A percentile compares a stretch with the other conserved stretches of the same genome.
Conservation (phyloP, 2,329 filamentous ascomycete species). For the Venturia effusa region DNA sequence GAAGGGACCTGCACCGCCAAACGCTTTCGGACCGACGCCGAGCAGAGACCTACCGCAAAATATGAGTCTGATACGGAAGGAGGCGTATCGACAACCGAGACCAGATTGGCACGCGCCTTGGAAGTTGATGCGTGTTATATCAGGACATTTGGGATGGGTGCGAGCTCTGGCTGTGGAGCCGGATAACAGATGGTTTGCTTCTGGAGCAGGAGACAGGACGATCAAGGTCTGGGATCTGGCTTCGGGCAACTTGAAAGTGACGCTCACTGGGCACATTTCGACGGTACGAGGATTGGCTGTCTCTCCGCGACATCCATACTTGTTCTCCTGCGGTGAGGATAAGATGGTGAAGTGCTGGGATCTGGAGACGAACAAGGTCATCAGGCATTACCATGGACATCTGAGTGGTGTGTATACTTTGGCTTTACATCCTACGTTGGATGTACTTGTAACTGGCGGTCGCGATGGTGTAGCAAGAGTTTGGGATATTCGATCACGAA, state of each 20-base stretch:
- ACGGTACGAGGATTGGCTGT: slow-evolving; percentile 87
- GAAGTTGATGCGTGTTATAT: slow-evolving; percentile 97
- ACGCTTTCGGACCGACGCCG: slow-evolving; percentile 44
- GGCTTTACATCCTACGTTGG: slow-evolving; percentile 84
- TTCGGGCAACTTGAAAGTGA: slow-evolving; percentile 71
- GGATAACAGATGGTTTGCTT: slow-evolving; percentile 95
- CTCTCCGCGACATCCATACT: slow-evolving; percentile 84
- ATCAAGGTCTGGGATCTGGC: slow-evolving; percentile 99
- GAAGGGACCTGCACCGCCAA: slow-evolving; percentile 37
- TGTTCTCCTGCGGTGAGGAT: slow-evolving; percentile 96
- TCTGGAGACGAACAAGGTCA: slow-evolving; percentile 98
- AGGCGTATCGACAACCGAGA: slow-evolving; percentile 56
- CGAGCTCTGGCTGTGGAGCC: slow-evolving; percentile 82
- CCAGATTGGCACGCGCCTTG: slow-evolving; percentile 97
- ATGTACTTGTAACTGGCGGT: slow-evolving; percentile 89
- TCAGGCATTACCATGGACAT: slow-evolving; percentile 94
- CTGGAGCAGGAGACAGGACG: slow-evolving; percentile 85
- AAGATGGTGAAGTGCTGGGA: slow-evolving; percentile 99
- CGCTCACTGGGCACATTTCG: slow-evolving; percentile 87
- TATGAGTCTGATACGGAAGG: slow-evolving; percentile 50
- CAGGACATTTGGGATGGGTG: slow-evolving; percentile 93
- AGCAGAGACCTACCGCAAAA: slow-evolving; percentile 37
- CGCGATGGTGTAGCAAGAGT: slow-evolving; percentile 89
- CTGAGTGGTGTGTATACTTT: slow-evolving; percentile 92
- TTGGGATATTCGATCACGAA: slow-evolving; percentile 96